Percentiles rank a stretch among this genome's conserved stretches.
These are phyloP conservation scores for Aaosphaeria pasadenensis DNA, from an alignment of 2,329 filamentous ascomycete species.

Conservation along the genomic window DNA sequence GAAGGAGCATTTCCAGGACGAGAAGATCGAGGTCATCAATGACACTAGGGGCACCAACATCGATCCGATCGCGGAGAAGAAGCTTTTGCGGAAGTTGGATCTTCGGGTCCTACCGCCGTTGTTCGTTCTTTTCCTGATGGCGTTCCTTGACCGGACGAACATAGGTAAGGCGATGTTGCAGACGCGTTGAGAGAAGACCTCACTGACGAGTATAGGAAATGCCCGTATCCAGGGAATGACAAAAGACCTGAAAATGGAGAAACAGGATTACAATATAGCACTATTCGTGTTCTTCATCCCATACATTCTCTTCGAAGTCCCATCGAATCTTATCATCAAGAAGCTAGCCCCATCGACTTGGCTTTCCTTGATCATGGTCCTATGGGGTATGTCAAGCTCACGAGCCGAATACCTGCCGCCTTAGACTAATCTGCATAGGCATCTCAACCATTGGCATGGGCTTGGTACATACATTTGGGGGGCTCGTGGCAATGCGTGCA, in stretches of 20 bases:
- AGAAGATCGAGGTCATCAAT: conserved; percentile 23
- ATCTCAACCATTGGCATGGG: conserved; percentile 46
- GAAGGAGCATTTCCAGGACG: conserved; percentile 4
- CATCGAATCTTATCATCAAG: conserved; percentile 39
- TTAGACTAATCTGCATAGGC: conserved; percentile 5
- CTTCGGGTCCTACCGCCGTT: conserved; percentile 48
- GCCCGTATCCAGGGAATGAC: conserved; percentile 40
- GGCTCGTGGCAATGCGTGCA: conserved; percentile 47
- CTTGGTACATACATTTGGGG: conserved; percentile 45
- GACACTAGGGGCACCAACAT: conserved; percentile 21
- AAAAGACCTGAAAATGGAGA: conserved; percentile 36
- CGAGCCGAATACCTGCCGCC: not conserved
- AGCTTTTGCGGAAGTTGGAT: conserved; percentile 48
- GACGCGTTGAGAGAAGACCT: not conserved
- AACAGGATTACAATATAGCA: conserved; percentile 36
- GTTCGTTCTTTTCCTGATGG: conserved; percentile 38
- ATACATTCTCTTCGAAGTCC: conserved; percentile 36
- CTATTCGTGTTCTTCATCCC: conserved; percentile 39
- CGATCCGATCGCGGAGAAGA: conserved; percentile 42
- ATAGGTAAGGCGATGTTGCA: conserved; percentile 15
- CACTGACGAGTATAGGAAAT: conserved; percentile 29
- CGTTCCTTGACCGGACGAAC: conserved; percentile 35
- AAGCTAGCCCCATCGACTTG: conserved; percentile 38
- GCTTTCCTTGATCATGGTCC: conserved; percentile 36
- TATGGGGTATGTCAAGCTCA: conserved; percentile 29